Conservation (phyloP, 371 early-diverging fungal species). For the Ordospora pajunii region DNA sequence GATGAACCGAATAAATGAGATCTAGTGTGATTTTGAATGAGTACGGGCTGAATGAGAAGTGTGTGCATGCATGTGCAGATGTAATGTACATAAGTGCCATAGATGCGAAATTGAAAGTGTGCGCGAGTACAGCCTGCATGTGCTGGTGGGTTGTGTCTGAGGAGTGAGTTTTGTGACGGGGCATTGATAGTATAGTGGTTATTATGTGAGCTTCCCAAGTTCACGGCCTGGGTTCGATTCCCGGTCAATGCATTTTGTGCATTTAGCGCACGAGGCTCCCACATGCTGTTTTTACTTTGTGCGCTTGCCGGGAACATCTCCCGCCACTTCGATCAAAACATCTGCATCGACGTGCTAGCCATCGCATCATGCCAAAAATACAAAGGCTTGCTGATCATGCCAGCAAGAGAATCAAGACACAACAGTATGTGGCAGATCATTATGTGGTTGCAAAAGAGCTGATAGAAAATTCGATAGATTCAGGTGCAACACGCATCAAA, state of each 20-base stretch:
- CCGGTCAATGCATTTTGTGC: conserved; percentile 31
- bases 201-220: conserved; percentile 60
- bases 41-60: neutral
- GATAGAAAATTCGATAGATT: conserved; percentile 88
- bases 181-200: conserved; percentile 60
- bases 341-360: neutral
- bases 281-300: neutral
- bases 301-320: neutral
- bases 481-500: conserved; percentile 71
- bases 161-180: neutral
- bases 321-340: neutral
- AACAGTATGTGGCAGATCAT: conserved; percentile 31
- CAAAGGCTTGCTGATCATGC: conserved; percentile 10
- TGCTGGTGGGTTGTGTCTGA: neutral
- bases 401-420: conserved; percentile 24
- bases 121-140: neutral
- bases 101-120: no score
- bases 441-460: conserved; percentile 71
- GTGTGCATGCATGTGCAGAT: no score
- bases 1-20: neutral
- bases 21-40: neutral
- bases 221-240: conserved; percentile 61
- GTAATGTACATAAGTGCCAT: no score
- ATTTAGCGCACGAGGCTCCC: neutral
- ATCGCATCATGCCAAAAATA: conserved; percentile 4